A percentile compares a stretch with the other conserved stretches of the same genome.
Conservation (phyloP, 768 basidiomycete species). For the Trametes punicea region DNA sequence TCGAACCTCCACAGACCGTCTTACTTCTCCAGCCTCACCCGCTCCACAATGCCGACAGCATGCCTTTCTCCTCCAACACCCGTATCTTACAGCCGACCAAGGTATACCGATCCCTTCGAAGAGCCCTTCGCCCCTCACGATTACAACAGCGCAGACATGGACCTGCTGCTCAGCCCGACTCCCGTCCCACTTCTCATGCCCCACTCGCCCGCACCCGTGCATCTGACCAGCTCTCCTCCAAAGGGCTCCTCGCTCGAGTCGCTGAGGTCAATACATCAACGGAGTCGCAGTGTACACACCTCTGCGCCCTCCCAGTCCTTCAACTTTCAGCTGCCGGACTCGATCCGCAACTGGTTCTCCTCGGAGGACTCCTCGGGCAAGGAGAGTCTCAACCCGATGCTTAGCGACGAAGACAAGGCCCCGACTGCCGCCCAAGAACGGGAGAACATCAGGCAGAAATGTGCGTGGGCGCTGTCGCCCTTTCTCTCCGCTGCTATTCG, state of each 20-base stretch:
- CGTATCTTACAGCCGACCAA: slow-evolving; percentile 7
- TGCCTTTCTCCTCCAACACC: slow-evolving; percentile 47
- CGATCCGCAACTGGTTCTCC: slow-evolving; percentile 26
- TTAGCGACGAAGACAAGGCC: slow-evolving; percentile 26
- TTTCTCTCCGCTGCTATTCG: not conserved
- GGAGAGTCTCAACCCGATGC: slow-evolving; percentile 22
- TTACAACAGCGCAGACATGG: slow-evolving; percentile 20
- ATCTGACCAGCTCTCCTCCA: slow-evolving; percentile 21
- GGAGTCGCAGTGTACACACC: slow-evolving; percentile 26
- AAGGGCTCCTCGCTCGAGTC: slow-evolving; percentile 25
- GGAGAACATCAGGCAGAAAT: slow-evolving; percentile 25
- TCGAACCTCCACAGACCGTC: slow-evolving; percentile 21
- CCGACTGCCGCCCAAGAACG: slow-evolving; percentile 19
- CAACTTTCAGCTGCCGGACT: slow-evolving; percentile 20
- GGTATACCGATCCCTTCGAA: slow-evolving; percentile 25
- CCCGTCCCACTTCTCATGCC: slow-evolving; percentile 29
- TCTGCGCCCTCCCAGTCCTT: slow-evolving; percentile 21
- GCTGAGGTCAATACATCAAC: slow-evolving; percentile 26
- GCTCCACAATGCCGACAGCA: slow-evolving; percentile 60
- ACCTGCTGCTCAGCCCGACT: slow-evolving; percentile 28
- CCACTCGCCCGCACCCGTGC: slow-evolving; percentile 31
- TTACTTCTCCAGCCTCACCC: slow-evolving; percentile 45
- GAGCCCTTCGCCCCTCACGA: slow-evolving; percentile 21
- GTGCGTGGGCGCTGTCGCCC: slow-evolving; percentile 16
- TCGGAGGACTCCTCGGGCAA: slow-evolving; percentile 20